Conservation (phyloP, 345 rosid genomes). For the Boechera retrofracta region DNA sequence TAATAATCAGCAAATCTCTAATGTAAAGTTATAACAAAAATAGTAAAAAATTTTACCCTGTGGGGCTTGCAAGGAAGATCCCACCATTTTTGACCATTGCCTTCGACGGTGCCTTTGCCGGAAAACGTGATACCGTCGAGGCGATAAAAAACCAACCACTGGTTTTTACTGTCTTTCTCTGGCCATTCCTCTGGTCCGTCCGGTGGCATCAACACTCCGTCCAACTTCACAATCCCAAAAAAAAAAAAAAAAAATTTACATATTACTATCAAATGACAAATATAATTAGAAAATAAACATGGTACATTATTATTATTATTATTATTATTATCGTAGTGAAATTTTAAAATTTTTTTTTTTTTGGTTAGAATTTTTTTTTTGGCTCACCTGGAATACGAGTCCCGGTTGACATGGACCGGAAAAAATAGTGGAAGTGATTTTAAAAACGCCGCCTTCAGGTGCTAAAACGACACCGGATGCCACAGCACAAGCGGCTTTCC, state of each 20-base stretch:
- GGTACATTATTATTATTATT: background rate
- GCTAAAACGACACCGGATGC: constrained; percentile 68
- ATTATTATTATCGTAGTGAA: background rate
- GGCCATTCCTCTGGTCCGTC: constrained; percentile 96
- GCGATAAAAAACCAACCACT: constrained; percentile 93
- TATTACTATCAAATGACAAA: background rate
- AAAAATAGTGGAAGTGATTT: constrained; percentile 87
- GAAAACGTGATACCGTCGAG: constrained; percentile 67
- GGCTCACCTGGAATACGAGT: constrained; percentile 72
- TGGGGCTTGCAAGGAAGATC: constrained; percentile 99
- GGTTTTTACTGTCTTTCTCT: constrained; percentile 64
- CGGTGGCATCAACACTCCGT: constrained; percentile 85
- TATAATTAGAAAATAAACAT: background rate
- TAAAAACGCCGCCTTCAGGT: constrained; percentile 68
- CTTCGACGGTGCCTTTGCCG: constrained; percentile 88
- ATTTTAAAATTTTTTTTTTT: no score
- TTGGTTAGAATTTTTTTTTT: background rate
- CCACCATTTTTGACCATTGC: constrained; percentile 99
- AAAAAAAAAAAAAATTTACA: background rate
- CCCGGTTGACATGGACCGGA: constrained; percentile 90
- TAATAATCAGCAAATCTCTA: background rate
- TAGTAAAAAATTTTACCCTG: constrained; percentile 55
- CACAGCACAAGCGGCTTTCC: constrained; percentile 91
- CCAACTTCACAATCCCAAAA: constrained; percentile 53
- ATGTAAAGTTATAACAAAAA: background rate